Conservation (phyloP, 352 stramenopile genomes). For the Phytophthora vignae region DNA sequence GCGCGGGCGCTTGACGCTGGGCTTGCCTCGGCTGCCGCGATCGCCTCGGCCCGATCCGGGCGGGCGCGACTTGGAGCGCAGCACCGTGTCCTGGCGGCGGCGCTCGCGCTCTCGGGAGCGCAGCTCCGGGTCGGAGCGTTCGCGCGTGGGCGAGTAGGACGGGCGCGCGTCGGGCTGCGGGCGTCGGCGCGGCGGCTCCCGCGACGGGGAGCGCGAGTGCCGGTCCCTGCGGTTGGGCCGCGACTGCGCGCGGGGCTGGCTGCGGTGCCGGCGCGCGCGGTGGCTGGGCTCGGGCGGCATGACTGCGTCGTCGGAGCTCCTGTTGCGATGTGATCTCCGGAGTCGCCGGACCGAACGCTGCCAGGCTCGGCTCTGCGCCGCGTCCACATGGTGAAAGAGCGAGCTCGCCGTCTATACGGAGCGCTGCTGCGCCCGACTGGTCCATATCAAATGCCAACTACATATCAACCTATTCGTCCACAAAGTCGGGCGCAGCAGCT, state of each 20-base stretch:
- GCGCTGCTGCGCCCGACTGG: slow-evolving; percentile 6
- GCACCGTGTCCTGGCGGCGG: slow-evolving; percentile 13
- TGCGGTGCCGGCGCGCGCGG: slow-evolving; percentile 34
- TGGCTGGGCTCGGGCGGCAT: slow-evolving; percentile 41
- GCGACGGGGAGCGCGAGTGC: no score
- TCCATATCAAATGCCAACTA: no score
- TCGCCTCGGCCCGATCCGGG: slow-evolving; percentile 18
- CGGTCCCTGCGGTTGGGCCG: slow-evolving; percentile 4
- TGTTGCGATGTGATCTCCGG: slow-evolving; percentile 27
- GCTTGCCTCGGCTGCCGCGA: slow-evolving; percentile 19
- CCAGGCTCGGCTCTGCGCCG: not conserved
- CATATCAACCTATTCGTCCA: not conserved
- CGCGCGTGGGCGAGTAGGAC: slow-evolving; percentile 30
- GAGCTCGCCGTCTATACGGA: slow-evolving; percentile 28
- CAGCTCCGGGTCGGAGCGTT: slow-evolving; percentile 28
- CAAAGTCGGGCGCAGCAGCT: not conserved
- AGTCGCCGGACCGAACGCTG: not conserved
- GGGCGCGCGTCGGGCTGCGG: slow-evolving; percentile 11
- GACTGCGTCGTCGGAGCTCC: no score
- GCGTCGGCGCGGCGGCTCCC: slow-evolving; percentile 3
- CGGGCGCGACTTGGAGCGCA: slow-evolving; percentile 35
- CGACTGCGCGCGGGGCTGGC: slow-evolving; percentile 27
- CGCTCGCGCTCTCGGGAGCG: slow-evolving; percentile 18
- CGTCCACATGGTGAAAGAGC: slow-evolving; percentile 33
- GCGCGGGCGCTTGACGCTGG: slow-evolving; percentile 50